Evolutionary conservation across 768 basidiomycete genomes (phyloP).

Genomic region (Mycena maculata): DNA sequence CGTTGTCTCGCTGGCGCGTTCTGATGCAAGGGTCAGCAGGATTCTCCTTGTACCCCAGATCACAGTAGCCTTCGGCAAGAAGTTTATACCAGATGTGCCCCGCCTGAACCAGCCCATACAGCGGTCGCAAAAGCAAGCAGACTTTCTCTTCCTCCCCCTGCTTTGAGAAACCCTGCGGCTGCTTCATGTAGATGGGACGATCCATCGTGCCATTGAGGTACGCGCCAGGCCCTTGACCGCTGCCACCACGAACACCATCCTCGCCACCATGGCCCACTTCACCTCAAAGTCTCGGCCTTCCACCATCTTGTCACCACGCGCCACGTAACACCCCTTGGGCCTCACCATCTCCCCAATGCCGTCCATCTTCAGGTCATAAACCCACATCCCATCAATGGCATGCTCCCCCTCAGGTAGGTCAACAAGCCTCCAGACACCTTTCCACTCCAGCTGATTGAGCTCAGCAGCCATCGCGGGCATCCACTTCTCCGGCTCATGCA

Average conservation of each 20-base stretch:
- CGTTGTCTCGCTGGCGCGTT: background rate
- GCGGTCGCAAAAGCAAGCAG: conserved; percentile 14
- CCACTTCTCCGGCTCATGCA: conserved; percentile 14
- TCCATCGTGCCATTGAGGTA: conserved; percentile 23
- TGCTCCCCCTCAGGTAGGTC: conserved; percentile 15
- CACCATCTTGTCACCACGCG: conserved; percentile 4
- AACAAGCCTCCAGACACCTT: conserved; percentile 13
- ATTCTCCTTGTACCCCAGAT: conserved; percentile 1
- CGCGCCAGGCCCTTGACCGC: background rate
- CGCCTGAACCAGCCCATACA: background rate
- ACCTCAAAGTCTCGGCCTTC: conserved; percentile 7
- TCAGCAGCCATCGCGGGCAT: conserved; percentile 20
- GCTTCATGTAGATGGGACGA: conserved; percentile 14
- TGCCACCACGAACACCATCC: conserved; percentile 15
- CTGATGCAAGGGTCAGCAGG: conserved; percentile 21
- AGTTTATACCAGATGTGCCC: background rate
- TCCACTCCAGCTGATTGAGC: background rate
- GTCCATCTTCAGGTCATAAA: conserved; percentile 48
- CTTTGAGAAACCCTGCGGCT: conserved; percentile 20
- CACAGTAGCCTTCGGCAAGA: background rate
- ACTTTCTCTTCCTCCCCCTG: conserved; percentile 28
- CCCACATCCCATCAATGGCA: conserved; percentile 14
- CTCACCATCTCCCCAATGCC: conserved; percentile 45
- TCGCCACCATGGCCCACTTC: conserved; percentile 29
- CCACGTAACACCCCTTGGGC: conserved; percentile 54